Conservation (phyloP, 352 stramenopile species). For the Globisporangium cylindrosporum region DNA sequence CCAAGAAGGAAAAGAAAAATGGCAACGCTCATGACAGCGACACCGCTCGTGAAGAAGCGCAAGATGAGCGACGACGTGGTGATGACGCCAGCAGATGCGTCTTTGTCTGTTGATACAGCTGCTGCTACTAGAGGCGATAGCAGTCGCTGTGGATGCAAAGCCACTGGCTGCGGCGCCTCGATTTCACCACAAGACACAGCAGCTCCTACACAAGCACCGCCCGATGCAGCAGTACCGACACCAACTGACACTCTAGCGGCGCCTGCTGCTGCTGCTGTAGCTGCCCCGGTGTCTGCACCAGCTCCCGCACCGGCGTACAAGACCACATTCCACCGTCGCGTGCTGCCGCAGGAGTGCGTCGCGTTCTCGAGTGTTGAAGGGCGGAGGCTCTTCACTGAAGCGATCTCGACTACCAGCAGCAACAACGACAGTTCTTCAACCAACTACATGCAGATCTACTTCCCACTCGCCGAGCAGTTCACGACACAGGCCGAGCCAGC, state of each 20-base stretch:
- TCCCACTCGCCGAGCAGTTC: conserved; percentile 89
- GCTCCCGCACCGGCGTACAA: conserved; percentile 18
- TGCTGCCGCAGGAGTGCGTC: conserved; percentile 75
- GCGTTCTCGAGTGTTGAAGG: conserved; percentile 85
- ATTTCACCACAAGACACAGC: neutral
- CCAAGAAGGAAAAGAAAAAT: neutral
- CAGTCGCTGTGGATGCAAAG: neutral
- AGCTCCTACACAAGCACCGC: neutral
- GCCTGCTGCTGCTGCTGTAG: neutral
- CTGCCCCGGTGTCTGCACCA: neutral
- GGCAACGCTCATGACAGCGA: neutral
- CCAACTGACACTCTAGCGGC: neutral
- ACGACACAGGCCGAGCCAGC: conserved; percentile 90
- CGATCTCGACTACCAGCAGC: conserved; percentile 24
- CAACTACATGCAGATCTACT: conserved; percentile 92
- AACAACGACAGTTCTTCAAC: neutral
- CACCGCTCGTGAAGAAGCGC: conserved; percentile 6
- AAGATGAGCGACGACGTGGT: conserved; percentile 2
- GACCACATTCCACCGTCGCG: conserved; percentile 79
- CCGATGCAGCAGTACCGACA: neutral
- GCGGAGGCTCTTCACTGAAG: conserved; percentile 78
- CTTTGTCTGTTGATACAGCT: neutral
- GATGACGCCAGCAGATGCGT: neutral
- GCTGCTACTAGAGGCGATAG: neutral
- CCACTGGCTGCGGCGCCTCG: neutral